phyloP scores from a whole-genome alignment of 2,329 filamentous ascomycete genomes.

The Lachnum nothofagi region DNA sequence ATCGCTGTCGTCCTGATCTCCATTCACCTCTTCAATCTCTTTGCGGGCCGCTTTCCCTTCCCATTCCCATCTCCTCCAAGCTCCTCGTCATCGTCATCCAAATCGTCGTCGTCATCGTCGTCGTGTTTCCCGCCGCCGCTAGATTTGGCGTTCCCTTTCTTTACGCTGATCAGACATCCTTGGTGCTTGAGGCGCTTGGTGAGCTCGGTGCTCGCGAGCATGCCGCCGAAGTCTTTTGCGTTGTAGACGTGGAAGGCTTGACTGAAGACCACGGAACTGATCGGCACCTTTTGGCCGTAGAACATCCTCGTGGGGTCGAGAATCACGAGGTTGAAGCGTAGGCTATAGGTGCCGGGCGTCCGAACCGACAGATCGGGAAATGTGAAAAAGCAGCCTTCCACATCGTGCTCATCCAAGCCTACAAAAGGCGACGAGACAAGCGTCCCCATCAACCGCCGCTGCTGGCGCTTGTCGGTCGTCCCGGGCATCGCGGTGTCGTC shows the following conservation, averaged over 20 bases:
- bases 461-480: constrained; percentile 57
- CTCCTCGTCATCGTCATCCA: constrained; percentile 22
- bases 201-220: constrained; percentile 70
- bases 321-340: constrained; percentile 69
- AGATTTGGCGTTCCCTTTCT: constrained; percentile 72
- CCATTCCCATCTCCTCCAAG: constrained; percentile 1
- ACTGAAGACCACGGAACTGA: constrained; percentile 52
- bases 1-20: no score
- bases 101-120: constrained; percentile 25
- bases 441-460: constrained; percentile 73
- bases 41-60: constrained; percentile 9
- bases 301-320: constrained; percentile 58
- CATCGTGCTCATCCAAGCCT: constrained; percentile 65
- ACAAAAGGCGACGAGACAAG: constrained; percentile 72
- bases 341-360: constrained; percentile 68
- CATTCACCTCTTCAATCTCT: constrained; percentile 15
- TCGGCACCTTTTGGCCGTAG: constrained; percentile 48
- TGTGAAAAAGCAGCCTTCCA: constrained; percentile 78
- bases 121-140: constrained; percentile 33
- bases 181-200: constrained; percentile 72
- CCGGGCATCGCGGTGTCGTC: constrained; percentile 67
- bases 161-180: constrained; percentile 78
- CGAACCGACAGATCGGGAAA: constrained; percentile 78
- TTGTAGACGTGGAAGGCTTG: constrained; percentile 75
- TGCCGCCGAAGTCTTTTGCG: constrained; percentile 81